Evolutionary conservation across 202 grass and related monocot species (phyloP).

Genomic region (Schoenoplectus triqueter): DNA sequence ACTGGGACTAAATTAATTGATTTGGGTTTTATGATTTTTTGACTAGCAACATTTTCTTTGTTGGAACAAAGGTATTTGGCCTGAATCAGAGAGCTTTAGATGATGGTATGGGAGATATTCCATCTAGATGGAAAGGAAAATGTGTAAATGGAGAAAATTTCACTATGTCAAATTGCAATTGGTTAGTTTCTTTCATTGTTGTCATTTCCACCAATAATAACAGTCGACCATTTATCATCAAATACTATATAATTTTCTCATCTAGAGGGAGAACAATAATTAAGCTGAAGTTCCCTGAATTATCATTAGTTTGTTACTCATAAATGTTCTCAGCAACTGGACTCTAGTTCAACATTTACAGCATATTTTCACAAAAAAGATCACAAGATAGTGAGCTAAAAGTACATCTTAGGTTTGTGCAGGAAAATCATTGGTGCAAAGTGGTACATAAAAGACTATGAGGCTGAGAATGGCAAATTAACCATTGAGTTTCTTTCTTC

Average conservation of each 20-base stretch:
- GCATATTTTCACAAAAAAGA: slow-evolving; percentile 7
- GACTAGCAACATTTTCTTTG: slow-evolving; percentile 6
- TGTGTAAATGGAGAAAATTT: slow-evolving; percentile 84
- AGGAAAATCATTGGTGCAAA: slow-evolving; percentile 99
- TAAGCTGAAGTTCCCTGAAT: background rate
- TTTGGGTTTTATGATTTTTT: slow-evolving; percentile 25
- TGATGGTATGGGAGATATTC: slow-evolving; percentile 63
- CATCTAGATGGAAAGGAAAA: slow-evolving; percentile 71
- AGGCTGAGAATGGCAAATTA: slow-evolving; percentile 88
- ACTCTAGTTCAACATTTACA: background rate
- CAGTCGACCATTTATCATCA: background rate
- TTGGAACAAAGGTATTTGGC: slow-evolving; percentile 79
- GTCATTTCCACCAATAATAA: background rate
- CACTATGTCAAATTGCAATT: slow-evolving; percentile 82
- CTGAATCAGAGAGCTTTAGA: slow-evolving; percentile 93
- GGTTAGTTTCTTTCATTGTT: slow-evolving; percentile 43
- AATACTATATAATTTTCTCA: background rate
- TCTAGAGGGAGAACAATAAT: background rate
- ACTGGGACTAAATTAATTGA: background rate
- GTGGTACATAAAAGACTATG: slow-evolving; percentile 90
- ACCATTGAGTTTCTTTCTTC: slow-evolving; percentile 76
- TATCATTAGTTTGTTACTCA: background rate
- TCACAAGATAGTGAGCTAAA: slow-evolving; percentile 28
- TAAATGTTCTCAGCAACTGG: too few species aligned
- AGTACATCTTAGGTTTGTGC: slow-evolving; percentile 65